These are phyloP conservation scores for Tetrahymena elliotti DNA, from an alignment of 73 alveolate genomes.

Conservation along the genomic window DNA sequence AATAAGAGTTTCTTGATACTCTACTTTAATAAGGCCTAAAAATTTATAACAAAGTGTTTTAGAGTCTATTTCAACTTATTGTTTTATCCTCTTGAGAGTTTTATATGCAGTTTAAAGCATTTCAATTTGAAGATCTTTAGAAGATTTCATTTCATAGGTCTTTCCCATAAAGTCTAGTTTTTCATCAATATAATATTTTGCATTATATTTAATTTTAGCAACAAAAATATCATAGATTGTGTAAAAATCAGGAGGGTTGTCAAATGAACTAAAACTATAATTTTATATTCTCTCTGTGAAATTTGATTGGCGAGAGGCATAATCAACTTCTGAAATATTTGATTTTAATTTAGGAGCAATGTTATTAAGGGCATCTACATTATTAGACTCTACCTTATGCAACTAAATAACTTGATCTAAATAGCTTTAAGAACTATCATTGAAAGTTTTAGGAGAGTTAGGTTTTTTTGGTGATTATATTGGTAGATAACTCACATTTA, in stretches of 20 bases:
- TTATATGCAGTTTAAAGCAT: background rate
- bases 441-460: background rate
- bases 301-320: background rate
- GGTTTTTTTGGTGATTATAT: background rate
- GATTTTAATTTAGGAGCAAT: background rate
- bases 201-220: background rate
- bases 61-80: background rate
- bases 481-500: background rate
- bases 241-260: background rate
- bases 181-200: background rate
- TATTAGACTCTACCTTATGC: background rate
- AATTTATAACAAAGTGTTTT: background rate
- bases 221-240: background rate
- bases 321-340: background rate
- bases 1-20: background rate
- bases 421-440: background rate
- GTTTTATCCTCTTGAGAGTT: background rate
- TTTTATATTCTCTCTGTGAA: background rate
- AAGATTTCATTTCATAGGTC: background rate
- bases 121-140: background rate
- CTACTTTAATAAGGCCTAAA: background rate
- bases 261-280: background rate
- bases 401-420: background rate
- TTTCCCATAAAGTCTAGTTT: background rate
- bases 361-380: background rate